phyloP scores from a whole-genome alignment of 768 basidiomycete genomes.

The Asterophora parasitica region DNA sequence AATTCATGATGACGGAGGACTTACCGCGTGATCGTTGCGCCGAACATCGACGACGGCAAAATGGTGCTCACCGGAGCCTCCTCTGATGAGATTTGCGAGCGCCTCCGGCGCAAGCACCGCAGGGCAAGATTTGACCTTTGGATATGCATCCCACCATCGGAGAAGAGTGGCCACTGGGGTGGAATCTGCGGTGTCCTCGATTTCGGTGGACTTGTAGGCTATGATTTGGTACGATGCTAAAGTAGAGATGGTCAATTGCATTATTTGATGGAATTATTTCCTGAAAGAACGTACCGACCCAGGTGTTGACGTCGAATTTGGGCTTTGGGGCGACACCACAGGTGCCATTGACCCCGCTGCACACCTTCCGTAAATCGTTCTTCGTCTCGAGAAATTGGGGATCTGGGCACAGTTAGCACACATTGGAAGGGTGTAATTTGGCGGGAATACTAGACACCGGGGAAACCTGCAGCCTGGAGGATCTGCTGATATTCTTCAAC shows the following conservation, averaged over 20 bases:
- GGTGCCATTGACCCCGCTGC: slow-evolving; percentile 1
- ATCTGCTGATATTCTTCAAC: slow-evolving; percentile 34
- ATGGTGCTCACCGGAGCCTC: slow-evolving; percentile 13
- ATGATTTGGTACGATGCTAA: slow-evolving; percentile 47
- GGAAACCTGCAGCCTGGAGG: slow-evolving; percentile 36
- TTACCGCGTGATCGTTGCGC: slow-evolving; percentile 39
- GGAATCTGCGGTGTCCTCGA: slow-evolving; percentile 1
- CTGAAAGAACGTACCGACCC: slow-evolving; percentile 32
- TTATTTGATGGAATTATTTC: background rate
- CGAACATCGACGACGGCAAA: slow-evolving; percentile 50
- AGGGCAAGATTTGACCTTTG: slow-evolving; percentile 29
- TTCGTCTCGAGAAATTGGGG: slow-evolving; percentile 33
- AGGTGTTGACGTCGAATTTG: slow-evolving; percentile 38
- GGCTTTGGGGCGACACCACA: slow-evolving; percentile 1
- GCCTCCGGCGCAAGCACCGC: slow-evolving; percentile 29
- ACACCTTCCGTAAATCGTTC: slow-evolving; percentile 39
- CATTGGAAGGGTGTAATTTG: background rate
- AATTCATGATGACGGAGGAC: slow-evolving; percentile 7
- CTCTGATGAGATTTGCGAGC: slow-evolving; percentile 31
- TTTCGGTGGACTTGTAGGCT: slow-evolving; percentile 31
- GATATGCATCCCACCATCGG: slow-evolving; percentile 55
- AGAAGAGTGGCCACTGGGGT: slow-evolving; percentile 27
- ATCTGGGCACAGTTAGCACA: slow-evolving; percentile 25
- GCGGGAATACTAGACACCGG: slow-evolving; percentile 25
- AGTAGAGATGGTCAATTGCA: background rate